These are phyloP conservation scores for Eucalyptus cloeziana DNA, from an alignment of 345 rosid genomes.

Conservation along the genomic window DNA sequence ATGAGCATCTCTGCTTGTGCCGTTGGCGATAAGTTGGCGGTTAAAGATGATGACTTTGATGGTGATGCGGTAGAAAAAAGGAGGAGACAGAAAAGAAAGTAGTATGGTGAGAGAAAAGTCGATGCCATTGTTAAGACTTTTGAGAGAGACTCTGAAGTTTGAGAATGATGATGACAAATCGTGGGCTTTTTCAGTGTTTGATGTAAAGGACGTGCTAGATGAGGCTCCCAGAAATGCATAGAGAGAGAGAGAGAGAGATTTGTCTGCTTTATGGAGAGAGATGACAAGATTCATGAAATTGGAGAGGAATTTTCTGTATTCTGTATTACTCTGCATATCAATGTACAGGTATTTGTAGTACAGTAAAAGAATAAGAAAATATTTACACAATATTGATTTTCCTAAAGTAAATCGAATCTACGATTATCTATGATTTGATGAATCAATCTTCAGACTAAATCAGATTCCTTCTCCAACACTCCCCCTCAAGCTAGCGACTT, in stretches of 20 bases:
- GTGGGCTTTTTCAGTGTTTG: not conserved
- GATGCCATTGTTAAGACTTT: not conserved
- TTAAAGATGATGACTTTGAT: not conserved
- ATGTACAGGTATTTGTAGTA: too few species aligned
- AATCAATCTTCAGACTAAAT: too few species aligned
- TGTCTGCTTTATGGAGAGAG: too few species aligned
- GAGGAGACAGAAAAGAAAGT: not conserved
- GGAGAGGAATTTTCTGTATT: too few species aligned
- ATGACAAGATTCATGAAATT: too few species aligned
- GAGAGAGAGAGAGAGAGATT: not conserved
- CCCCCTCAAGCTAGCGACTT: too few species aligned
- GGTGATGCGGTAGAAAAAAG: not conserved
- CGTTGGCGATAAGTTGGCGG: constrained; percentile 1
- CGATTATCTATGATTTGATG: too few species aligned
- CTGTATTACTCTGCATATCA: too few species aligned
- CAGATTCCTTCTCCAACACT: too few species aligned
- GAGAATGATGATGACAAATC: not conserved
- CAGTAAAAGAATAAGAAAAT: too few species aligned
- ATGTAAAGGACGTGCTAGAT: not conserved
- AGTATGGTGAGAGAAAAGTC: not conserved
- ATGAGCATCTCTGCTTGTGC: constrained; percentile 36
- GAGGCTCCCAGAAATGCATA: not conserved
- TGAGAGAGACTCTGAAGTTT: not conserved
- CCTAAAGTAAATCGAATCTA: too few species aligned
- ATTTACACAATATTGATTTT: too few species aligned